Percentiles rank a stretch among this genome's conserved stretches.
Conservation (phyloP, 1,139 yeast species). For the Wickerhamiella infanticola region DNA sequence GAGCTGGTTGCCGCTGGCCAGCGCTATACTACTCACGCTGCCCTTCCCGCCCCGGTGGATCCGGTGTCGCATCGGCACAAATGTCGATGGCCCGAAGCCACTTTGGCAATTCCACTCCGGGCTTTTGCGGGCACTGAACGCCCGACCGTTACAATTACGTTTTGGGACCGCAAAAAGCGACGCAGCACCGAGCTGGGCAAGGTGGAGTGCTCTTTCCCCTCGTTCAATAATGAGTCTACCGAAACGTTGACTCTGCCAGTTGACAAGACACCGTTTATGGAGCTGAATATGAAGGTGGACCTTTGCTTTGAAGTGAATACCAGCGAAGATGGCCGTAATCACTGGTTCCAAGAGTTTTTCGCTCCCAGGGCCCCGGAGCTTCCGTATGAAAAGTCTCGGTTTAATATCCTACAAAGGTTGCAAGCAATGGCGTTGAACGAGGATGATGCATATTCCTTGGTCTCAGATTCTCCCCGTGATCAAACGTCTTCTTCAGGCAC, state of each 20-base stretch:
- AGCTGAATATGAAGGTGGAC: conserved; percentile 5
- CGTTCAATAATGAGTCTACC: background rate
- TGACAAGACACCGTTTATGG: conserved; percentile 5
- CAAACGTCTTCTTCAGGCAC: background rate
- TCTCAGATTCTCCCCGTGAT: background rate
- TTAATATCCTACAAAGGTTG: background rate
- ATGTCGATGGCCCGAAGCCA: conserved; percentile 12
- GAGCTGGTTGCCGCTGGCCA: conserved; percentile 11
- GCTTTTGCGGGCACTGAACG: conserved; percentile 2
- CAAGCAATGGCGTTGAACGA: background rate
- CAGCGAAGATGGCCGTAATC: background rate
- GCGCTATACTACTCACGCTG: conserved; percentile 10
- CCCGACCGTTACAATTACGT: conserved; percentile 5
- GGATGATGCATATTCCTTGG: background rate
- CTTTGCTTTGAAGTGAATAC: background rate
- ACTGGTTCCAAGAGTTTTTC: background rate
- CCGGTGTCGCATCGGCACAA: conserved; percentile 13
- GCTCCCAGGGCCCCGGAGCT: background rate
- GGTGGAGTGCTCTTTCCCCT: conserved; percentile 7
- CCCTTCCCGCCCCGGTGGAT: conserved; percentile 13
- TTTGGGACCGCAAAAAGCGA: conserved; percentile 13
- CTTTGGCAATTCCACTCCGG: conserved; percentile 1
- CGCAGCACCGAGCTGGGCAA: conserved; percentile 14
- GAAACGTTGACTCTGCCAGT: background rate
- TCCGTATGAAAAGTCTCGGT: background rate